These are phyloP conservation scores for Cryphonectria naterciae DNA, from an alignment of 2,329 filamentous ascomycete species.

Conservation along the genomic window DNA sequence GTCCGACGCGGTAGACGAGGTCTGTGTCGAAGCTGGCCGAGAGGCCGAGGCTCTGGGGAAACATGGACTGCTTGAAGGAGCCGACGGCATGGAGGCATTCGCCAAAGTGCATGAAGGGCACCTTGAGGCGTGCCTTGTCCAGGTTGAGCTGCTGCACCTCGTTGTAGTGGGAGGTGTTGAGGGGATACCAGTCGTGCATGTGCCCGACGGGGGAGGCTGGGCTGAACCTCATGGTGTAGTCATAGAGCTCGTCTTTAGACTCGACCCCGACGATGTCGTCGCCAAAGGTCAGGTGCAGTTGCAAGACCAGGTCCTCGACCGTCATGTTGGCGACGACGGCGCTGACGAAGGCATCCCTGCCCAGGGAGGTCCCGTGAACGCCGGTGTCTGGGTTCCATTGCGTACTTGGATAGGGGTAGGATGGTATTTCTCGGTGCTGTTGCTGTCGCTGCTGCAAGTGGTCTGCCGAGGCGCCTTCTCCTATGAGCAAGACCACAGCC, in stretches of 20 bases:
- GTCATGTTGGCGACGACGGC: conserved; percentile 40
- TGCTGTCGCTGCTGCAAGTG: neutral
- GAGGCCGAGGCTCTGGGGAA: conserved; percentile 47
- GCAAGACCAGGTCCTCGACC: conserved; percentile 41
- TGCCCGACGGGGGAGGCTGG: conserved; percentile 45
- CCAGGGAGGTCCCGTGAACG: conserved; percentile 16
- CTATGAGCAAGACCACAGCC: neutral
- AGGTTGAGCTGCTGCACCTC: conserved; percentile 44
- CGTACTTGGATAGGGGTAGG: conserved; percentile 18
- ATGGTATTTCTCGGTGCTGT: neutral
- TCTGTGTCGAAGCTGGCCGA: conserved; percentile 47
- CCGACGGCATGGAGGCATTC: conserved; percentile 51
- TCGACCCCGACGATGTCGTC: conserved; percentile 46
- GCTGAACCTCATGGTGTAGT: conserved; percentile 42
- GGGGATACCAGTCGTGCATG: conserved; percentile 49
- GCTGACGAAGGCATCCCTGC: conserved; percentile 36
- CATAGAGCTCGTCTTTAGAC: conserved; percentile 45
- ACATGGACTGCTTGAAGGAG: conserved; percentile 50
- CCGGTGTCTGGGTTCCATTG: conserved; percentile 20
- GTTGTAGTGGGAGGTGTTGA: conserved; percentile 49
- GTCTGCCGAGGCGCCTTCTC: neutral
- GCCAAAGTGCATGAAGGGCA: conserved; percentile 48
- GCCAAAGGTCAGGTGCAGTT: conserved; percentile 50
- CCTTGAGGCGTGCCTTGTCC: conserved; percentile 42
- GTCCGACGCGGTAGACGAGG: conserved; percentile 46